Base-by-base conservation (phyloP, 2,329 filamentous ascomycete genomes). In the Aspergillus hortae region DNA sequence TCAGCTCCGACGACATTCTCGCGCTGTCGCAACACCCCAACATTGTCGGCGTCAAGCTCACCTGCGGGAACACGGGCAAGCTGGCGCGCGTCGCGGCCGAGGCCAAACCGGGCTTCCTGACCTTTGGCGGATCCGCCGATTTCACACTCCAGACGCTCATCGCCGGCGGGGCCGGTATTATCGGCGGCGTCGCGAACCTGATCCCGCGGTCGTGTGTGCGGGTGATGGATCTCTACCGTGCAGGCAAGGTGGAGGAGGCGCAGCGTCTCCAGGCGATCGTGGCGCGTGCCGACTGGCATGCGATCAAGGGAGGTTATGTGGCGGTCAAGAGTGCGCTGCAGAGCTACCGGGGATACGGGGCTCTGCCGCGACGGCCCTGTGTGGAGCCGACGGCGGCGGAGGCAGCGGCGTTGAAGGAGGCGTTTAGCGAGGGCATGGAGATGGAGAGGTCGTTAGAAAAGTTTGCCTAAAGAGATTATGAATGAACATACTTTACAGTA, bases 311-410 rank as follows among this genome's bases (percentile, higher is more conserved):
- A 0, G 88, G 88, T 43, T 90, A 94, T 62, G 86, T 90, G 1
- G 90, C 89, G n/a, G 94, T 90, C 19, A 95, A 95, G 79, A 83
- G 82, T 59, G 89, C 87, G 10, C 85, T 95, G 61, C 85, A 94
- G 76, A 83, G 77, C 59, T 90, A 90, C 70, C 90, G 84, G 66
- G 89, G 89, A 45, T 95, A 95, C 67, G 90, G 90, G 25, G 88
- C 87, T 3, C 83, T 84, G 68, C 88, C 89, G 4, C 81, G 90
- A 54, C 78, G 81, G 62, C 90, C 90, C 2, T 77, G 81, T 52
- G 79, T 79, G 33, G 71, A 74, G 52, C 78, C 80, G 2, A 74
- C 68, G 32, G 56, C 55, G 33, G 58, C 64, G 51, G 67, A 65
- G 25, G 65, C 64, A 3, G 57, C 60, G 5, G 67, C 62, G 30